Conservation (phyloP, 176 grass and related monocot genomes). For the Puccinellia tenuiflora region DNA sequence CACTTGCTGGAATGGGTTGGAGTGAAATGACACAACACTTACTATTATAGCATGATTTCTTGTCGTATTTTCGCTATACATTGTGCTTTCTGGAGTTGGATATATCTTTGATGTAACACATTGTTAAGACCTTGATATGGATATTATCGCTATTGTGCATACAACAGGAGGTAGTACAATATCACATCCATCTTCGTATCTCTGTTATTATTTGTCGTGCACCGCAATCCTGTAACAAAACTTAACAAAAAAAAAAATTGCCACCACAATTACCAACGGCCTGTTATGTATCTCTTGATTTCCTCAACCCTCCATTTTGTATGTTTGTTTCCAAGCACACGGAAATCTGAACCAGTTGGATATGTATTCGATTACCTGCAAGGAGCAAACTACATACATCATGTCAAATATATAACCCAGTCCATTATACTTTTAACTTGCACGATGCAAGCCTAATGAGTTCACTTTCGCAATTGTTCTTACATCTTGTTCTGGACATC, state of each 20-base stretch:
- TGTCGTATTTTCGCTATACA: not conserved
- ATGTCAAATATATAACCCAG: conserved; percentile 12
- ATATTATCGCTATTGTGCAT: not conserved
- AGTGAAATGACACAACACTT: not conserved
- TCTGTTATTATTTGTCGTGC: not conserved
- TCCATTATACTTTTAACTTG: conserved; percentile 6
- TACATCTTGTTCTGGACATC: conserved; percentile 38
- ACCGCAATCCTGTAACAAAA: not conserved
- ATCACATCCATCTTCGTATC: not conserved
- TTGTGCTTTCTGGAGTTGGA: not conserved
- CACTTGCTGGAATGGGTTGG: not conserved
- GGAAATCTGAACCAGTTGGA: not conserved
- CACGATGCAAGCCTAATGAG: conserved; percentile 61
- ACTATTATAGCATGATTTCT: not conserved
- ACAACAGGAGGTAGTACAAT: not conserved
- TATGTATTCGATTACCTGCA: not conserved
- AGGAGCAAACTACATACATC: conserved; percentile 9
- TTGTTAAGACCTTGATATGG: not conserved
- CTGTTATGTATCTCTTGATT: not conserved
- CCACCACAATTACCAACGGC: not conserved
- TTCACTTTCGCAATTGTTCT: conserved; percentile 57
- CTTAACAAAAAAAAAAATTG: no score
- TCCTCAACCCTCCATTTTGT: not conserved
- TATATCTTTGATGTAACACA: not conserved
- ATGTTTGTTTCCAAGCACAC: not conserved